phyloP scores from a whole-genome alignment of 306 rosid genomes.

The Cucumis sativus region Cucumber_9930_V3 NC_026657.2:11667001-11667500 shows the following conservation, averaged over 20 bases:
- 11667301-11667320: neutral
- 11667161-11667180: neutral
- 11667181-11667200: neutral
- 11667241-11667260: neutral
- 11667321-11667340: neutral
- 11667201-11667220: neutral
- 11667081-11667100: neutral
- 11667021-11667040: neutral
- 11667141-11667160: neutral
- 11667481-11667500: neutral
- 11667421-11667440: neutral
- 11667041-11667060: neutral
- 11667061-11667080: neutral
- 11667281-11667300: neutral
- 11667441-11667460: neutral
- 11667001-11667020: neutral
- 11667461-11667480: neutral
- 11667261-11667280: neutral
- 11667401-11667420: neutral
- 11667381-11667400: neutral
- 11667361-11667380: neutral
- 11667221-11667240: neutral
- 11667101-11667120: neutral
- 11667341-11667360: neutral
- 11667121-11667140: neutral